Evolutionary conservation across 2,329 filamentous ascomycete species (phyloP).

Genomic region (Fusarium globosum): DNA sequence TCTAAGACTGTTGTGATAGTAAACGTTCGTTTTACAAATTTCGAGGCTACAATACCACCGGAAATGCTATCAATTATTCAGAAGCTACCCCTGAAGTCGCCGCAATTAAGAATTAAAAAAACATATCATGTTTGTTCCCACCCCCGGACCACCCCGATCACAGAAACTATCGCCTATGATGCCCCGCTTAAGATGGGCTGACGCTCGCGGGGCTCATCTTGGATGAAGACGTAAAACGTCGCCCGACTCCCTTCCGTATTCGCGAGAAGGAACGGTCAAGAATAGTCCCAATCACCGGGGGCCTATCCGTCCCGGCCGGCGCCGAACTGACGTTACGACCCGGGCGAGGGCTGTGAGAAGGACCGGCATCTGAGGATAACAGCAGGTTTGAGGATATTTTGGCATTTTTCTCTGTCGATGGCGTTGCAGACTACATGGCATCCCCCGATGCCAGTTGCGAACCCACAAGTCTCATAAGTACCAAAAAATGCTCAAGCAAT

Average conservation of each 20-base stretch:
- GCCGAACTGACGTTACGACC: conserved; percentile 14
- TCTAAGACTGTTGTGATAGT: background rate
- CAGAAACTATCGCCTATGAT: conserved; percentile 24
- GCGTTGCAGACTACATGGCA: background rate
- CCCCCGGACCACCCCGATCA: conserved; percentile 42
- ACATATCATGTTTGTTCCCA: conserved; percentile 25
- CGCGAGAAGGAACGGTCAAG: conserved; percentile 24
- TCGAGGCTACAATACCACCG: conserved; percentile 7
- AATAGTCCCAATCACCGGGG: background rate
- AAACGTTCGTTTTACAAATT: background rate
- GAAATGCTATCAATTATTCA: background rate
- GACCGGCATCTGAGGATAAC: background rate
- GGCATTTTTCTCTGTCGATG: background rate
- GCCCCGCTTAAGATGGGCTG: conserved; percentile 45
- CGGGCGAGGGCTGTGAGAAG: conserved; percentile 15
- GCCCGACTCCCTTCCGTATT: conserved; percentile 39
- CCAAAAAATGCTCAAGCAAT: background rate
- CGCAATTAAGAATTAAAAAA: conserved; percentile 6
- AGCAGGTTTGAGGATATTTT: background rate
- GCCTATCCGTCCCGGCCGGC: conserved; percentile 25
- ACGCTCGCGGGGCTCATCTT: conserved; percentile 27
- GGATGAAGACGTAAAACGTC: conserved; percentile 2
- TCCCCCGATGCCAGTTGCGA: background rate
- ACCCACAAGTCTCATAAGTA: background rate
- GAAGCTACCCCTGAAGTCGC: conserved; percentile 7